These are phyloP conservation scores for Mycena crocata DNA, from an alignment of 768 basidiomycete genomes.

Conservation along the genomic window DNA sequence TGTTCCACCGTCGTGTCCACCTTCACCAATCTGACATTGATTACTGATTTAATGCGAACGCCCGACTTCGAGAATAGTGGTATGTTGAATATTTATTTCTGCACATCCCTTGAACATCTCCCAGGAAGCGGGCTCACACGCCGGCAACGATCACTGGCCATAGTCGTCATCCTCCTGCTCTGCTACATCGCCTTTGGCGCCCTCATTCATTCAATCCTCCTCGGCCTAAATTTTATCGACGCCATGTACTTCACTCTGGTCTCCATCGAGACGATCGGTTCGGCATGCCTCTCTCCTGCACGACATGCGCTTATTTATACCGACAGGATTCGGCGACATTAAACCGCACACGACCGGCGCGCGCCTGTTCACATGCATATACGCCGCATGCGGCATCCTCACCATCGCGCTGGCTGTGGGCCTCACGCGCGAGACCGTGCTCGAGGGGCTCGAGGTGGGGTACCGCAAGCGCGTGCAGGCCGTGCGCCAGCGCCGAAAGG, in stretches of 20 bases:
- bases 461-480: slow-evolving; percentile 66
- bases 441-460: slow-evolving; percentile 78
- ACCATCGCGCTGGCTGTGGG: slow-evolving; percentile 73
- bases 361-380: slow-evolving; percentile 70
- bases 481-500: slow-evolving; percentile 59
- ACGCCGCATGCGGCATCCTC: slow-evolving; percentile 70
- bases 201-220: slow-evolving; percentile 63
- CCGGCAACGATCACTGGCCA: slow-evolving; percentile 83
- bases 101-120: not conserved
- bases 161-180: slow-evolving; percentile 80
- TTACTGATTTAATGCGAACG: slow-evolving; percentile 69
- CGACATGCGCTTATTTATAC: slow-evolving; percentile 10
- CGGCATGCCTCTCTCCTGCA: slow-evolving; percentile 29
- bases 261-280: slow-evolving; percentile 76
- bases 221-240: slow-evolving; percentile 72
- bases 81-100: slow-evolving; percentile 39
- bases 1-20: slow-evolving; percentile 78
- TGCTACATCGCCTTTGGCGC: slow-evolving; percentile 81
- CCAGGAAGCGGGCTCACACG: slow-evolving; percentile 83
- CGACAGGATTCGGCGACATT: slow-evolving; percentile 81
- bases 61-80: slow-evolving; percentile 75
- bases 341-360: slow-evolving; percentile 60
- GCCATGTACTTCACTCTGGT: slow-evolving; percentile 84
- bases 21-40: slow-evolving; percentile 74
- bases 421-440: slow-evolving; percentile 74